phyloP scores from a whole-genome alignment of 768 basidiomycete genomes.

The Xerocomellus chrysenteron region DNA sequence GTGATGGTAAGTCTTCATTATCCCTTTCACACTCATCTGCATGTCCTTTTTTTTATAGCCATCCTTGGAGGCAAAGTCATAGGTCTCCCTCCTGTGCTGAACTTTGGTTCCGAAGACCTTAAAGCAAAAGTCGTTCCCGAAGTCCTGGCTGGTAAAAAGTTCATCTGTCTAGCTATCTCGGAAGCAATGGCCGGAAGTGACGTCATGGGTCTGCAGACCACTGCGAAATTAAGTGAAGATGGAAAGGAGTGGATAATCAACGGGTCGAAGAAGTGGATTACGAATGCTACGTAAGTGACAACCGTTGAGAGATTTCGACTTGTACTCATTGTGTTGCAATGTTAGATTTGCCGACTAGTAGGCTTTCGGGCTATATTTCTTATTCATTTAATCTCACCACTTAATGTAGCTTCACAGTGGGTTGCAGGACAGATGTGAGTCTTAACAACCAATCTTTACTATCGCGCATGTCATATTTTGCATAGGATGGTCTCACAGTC shows the following conservation, averaged over 20 bases:
- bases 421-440: slow-evolving; percentile 52
- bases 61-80: slow-evolving; percentile 64
- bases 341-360: slow-evolving; percentile 43
- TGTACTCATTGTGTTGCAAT: slow-evolving; percentile 5
- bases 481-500: slow-evolving; percentile 58
- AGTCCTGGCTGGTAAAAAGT: slow-evolving; percentile 61
- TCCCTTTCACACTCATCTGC: background rate
- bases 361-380: background rate
- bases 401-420: slow-evolving; percentile 56
- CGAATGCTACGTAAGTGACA: slow-evolving; percentile 47
- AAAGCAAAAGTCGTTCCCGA: slow-evolving; percentile 49
- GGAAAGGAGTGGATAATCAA: slow-evolving; percentile 69
- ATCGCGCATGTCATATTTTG: slow-evolving; percentile 22
- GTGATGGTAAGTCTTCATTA: slow-evolving; percentile 47
- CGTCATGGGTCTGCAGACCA: slow-evolving; percentile 61
- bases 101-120: slow-evolving; percentile 57
- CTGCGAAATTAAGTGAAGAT: slow-evolving; percentile 61
- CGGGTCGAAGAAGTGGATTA: slow-evolving; percentile 77
- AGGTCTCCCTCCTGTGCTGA: slow-evolving; percentile 69
- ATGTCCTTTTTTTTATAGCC: slow-evolving; percentile 12
- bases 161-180: slow-evolving; percentile 71
- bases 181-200: slow-evolving; percentile 77
- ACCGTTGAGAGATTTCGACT: background rate
- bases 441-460: slow-evolving; percentile 6
- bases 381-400: background rate